These are phyloP conservation scores for Cladosporium sp. DNA, from an alignment of 2,329 filamentous ascomycete genomes.

Conservation along the genomic window DNA sequence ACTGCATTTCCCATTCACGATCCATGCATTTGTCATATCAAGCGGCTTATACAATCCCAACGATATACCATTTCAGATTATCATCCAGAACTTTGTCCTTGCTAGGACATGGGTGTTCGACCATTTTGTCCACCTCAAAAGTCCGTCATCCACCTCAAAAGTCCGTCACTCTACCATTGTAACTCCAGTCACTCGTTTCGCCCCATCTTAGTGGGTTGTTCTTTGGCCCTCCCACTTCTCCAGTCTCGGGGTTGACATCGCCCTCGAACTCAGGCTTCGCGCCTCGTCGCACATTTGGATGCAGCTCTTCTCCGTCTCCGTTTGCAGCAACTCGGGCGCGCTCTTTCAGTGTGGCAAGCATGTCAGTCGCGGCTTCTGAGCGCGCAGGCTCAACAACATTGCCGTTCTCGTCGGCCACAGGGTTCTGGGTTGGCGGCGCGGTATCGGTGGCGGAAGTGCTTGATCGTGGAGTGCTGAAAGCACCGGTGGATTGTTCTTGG, in stretches of 20 bases:
- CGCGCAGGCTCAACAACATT: conserved; percentile 11
- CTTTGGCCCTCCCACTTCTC: conserved; percentile 94
- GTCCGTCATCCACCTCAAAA: conserved; percentile 55
- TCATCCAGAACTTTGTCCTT: background rate
- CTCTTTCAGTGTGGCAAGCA: conserved; percentile 32
- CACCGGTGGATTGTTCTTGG: conserved; percentile 74
- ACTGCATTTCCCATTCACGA: background rate
- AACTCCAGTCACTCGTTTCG: conserved; percentile 77
- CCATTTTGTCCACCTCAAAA: too few species aligned
- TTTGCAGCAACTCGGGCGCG: conserved; percentile 52
- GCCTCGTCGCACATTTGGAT: conserved; percentile 71
- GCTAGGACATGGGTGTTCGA: background rate
- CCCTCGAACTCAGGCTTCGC: conserved; percentile 90
- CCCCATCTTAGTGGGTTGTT: conserved; percentile 95
- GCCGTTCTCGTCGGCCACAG: conserved; percentile 8
- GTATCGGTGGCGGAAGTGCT: conserved; percentile 41
- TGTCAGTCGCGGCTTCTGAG: conserved; percentile 29
- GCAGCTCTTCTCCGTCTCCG: conserved; percentile 64
- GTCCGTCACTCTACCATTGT: conserved; percentile 91
- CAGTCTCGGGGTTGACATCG: conserved; percentile 87
- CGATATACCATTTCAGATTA: background rate
- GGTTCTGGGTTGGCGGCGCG: conserved; percentile 24
- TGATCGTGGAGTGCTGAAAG: conserved; percentile 65
- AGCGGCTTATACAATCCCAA: background rate
- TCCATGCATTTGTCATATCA: background rate